Conservation (phyloP, 345 rosid species). For the Draba incana region DNA sequence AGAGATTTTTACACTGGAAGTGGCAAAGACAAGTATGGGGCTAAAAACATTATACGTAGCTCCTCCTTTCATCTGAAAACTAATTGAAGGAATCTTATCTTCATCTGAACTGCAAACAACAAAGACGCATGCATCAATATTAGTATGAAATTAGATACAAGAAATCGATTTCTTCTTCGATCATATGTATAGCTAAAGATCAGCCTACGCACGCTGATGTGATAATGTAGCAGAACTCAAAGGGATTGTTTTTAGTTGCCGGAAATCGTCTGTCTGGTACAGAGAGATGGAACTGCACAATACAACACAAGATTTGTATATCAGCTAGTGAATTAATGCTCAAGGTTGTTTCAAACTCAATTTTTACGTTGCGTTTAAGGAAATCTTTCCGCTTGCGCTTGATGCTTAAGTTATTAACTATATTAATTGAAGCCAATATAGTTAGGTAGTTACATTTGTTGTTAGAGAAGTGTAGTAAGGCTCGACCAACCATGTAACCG, state of each 20-base stretch:
- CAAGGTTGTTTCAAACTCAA: background rate
- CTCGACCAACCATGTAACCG: conserved; percentile 83
- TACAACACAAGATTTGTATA: conserved; percentile 12
- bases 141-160: background rate
- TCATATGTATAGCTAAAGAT: conserved; percentile 8
- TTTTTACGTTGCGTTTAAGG: background rate
- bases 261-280: conserved; percentile 53
- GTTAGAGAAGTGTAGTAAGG: conserved; percentile 74
- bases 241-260: conserved; percentile 45
- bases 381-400: too few relatives aligned
- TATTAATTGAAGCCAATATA: background rate
- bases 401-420: too few relatives aligned
- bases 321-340: too few relatives aligned
- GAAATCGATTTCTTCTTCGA: background rate
- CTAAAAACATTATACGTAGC: conserved; percentile 30
- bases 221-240: conserved; percentile 75
- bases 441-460: conserved; percentile 53
- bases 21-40: conserved; percentile 39
- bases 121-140: conserved; percentile 11
- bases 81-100: conserved; percentile 49
- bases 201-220: conserved; percentile 47
- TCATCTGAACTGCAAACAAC: conserved; percentile 47
- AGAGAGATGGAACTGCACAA: conserved; percentile 61
- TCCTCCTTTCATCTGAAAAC: conserved; percentile 80
- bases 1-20: conserved; percentile 25